Base-by-base conservation (phyloP, 768 basidiomycete genomes). In the Mycena amicta region DNA sequence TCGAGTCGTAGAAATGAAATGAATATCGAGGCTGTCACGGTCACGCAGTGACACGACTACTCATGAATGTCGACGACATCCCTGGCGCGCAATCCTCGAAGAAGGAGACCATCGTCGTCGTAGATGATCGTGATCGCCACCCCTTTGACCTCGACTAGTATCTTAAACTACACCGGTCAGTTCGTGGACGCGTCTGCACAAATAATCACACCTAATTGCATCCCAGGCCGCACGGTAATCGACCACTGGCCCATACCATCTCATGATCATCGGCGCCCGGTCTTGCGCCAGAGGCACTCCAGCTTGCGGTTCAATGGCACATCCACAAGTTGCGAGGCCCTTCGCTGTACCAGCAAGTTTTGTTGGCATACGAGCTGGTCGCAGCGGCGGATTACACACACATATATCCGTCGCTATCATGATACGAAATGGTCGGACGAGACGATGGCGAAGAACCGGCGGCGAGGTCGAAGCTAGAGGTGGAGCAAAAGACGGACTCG, bases 401-500 rank as follows among this genome's bases (percentile, higher is more conserved):
- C 58, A 75, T 11, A 62, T 75, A 84, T 4, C 66, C 86, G 27
- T 79, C 83, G 4, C 67, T 74, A 43, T 66, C 88, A n/a, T 27
- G 88, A 95, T 67, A 75, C 80, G 55, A 78, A 75, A 12, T 97
- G 93, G 95, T 72, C 85, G 18, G 90, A 95, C 41, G 84, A 88
- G 64, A 81, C 76, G 27, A 76, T 77, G 41, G 77, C 82, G 59
- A 85, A 81, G 72, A 93, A 90, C 66, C 75, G 60, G 82, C 83
- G n/a, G 93, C 95, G 68, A 80, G 79, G 57, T 83, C 82, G n/a
- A 92, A 89, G 71, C 76, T 97, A 57, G 95, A 97, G 75, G 89
- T 95, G 4, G 96, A 98, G 71, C 78, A 98, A 68, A 95, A 94
- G 83, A 92, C 90, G 12, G 97, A 98, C 69, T 82, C 87, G 63